phyloP scores from a whole-genome alignment of 176 grass and related monocot species.

The Rhynchospora pubera region DNA sequence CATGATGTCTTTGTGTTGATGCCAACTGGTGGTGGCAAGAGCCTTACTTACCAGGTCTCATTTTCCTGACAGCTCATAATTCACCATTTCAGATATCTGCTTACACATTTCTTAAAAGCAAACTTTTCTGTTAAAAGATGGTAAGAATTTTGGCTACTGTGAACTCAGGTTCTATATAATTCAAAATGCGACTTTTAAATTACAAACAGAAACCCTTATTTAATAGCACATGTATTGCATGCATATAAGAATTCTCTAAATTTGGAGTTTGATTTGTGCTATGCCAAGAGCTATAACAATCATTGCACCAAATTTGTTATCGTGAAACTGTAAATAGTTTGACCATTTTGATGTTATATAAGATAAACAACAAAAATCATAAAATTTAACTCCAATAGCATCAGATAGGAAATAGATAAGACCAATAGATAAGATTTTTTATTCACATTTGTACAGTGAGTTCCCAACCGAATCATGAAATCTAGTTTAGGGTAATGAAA shows the following conservation, averaged over 20 bases:
- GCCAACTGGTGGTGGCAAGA: conserved; percentile 96
- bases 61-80: not conserved
- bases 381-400: too few relatives aligned
- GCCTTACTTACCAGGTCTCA: conserved; percentile 89
- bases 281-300: not conserved
- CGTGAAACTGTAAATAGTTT: not conserved
- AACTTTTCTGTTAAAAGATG: not conserved
- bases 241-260: not conserved
- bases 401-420: too few relatives aligned
- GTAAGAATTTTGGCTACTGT: not conserved
- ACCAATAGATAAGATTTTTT: too few relatives aligned
- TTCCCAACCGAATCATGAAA: too few relatives aligned
- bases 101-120: not conserved
- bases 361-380: not conserved
- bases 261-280: not conserved
- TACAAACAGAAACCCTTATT: not conserved
- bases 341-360: not conserved
- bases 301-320: not conserved
- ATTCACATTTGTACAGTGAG: too few relatives aligned
- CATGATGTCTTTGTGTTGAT: conserved; percentile 96
- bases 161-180: not conserved
- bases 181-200: not conserved
- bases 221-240: not conserved
- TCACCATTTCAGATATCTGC: not conserved
- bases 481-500: not conserved